phyloP scores from a whole-genome alignment of 192 early-diverging fungal genomes.

The Backusella westeae region DNA sequence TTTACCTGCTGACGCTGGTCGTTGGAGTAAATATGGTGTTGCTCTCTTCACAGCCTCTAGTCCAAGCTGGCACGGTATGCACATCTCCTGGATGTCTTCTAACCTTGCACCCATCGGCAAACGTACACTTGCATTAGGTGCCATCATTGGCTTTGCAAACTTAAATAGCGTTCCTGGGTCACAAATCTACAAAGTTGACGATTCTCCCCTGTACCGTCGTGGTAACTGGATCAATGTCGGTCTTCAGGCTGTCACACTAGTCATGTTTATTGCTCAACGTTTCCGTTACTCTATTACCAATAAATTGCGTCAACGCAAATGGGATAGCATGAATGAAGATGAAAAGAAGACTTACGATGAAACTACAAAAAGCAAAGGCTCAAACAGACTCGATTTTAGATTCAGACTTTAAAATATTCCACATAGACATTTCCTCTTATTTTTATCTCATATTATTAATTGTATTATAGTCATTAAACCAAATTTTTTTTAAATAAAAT shows the following conservation, averaged over 20 bases:
- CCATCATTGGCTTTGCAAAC: constrained; percentile 23
- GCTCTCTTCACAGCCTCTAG: constrained; percentile 32
- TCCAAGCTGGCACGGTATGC: constrained; percentile 19
- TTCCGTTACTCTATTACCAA: constrained; percentile 46
- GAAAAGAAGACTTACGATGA: constrained; percentile 50
- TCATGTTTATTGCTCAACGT: constrained; percentile 44
- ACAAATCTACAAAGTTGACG: constrained; percentile 26
- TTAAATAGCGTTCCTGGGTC: constrained; percentile 27
- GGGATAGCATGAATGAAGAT: constrained; percentile 45
- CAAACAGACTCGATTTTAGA: constrained; percentile 51
- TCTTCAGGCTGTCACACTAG: constrained; percentile 29
- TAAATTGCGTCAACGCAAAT: constrained; percentile 41
- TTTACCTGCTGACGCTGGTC: constrained; percentile 36
- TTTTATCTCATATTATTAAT: background rate
- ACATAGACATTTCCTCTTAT: background rate
- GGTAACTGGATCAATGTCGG: constrained; percentile 52
- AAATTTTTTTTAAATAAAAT: background rate
- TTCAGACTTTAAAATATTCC: constrained; percentile 22
- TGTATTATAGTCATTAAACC: background rate
- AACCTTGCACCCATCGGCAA: constrained; percentile 30
- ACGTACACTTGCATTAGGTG: constrained; percentile 22
- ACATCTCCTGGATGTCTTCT: constrained; percentile 27
- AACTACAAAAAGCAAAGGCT: constrained; percentile 49
- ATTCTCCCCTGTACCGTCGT: constrained; percentile 48
- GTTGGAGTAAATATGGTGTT: constrained; percentile 36